phyloP scores from a whole-genome alignment of 805 yeast species.

The Clavispora asparagi region DNA sequence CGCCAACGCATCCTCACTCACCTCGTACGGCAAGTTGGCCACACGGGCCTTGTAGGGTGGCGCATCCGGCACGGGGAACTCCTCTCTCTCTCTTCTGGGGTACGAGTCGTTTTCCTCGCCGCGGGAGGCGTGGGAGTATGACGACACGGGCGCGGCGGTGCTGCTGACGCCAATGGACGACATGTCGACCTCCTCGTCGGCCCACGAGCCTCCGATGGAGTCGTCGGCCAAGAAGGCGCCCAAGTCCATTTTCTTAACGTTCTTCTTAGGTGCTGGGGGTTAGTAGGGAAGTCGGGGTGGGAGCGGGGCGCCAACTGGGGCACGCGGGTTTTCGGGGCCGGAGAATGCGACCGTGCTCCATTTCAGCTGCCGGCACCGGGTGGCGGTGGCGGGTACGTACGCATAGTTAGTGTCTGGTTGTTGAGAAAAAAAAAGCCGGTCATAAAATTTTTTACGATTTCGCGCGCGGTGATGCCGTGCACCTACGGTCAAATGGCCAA shows the following conservation, averaged over 20 bases:
- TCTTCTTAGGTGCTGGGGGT: conserved; percentile 45
- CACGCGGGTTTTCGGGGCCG: too few species aligned
- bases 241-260: conserved; percentile 69
- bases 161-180: conserved; percentile 47
- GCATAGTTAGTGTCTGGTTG: conserved; percentile 5
- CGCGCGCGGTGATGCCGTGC: not conserved
- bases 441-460: conserved; percentile 3
- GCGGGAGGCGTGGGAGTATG: conserved; percentile 4
- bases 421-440: not conserved
- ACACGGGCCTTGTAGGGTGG: conserved; percentile 93
- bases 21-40: conserved; percentile 80
- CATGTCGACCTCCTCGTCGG: conserved; percentile 75
- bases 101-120: conserved; percentile 13
- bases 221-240: conserved; percentile 79
- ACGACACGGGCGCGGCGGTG: conserved; percentile 13
- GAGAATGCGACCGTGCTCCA: too few species aligned
- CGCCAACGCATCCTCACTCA: conserved; percentile 56
- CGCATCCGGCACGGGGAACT: conserved; percentile 80
- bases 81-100: conserved; percentile 50
- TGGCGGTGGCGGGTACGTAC: conserved; percentile 3
- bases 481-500: not conserved
- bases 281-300: not conserved
- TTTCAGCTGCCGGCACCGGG: not conserved
- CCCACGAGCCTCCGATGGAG: conserved; percentile 75
- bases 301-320: not conserved